Evolutionary conservation across 2,329 filamentous ascomycete genomes (phyloP), one percentile per base, ranked within the genome.

Genomic region (Spiromastix sp.): DNA sequence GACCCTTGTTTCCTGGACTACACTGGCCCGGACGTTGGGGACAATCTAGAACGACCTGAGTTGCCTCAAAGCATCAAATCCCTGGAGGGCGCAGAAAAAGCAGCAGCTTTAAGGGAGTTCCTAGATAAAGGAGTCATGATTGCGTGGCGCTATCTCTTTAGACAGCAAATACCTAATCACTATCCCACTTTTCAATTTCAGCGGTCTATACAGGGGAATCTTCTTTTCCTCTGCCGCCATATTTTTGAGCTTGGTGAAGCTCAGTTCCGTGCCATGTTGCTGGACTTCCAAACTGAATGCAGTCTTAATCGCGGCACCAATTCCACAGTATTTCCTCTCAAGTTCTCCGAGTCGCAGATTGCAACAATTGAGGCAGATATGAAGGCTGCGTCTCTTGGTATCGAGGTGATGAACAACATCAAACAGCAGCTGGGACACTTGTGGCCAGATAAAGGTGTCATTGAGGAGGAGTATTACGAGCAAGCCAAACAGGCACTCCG

Each of bases 1-100:
- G 44, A 51, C 32, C 49, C 51, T 10, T 46, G 39, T 12, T 49
- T 52, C 37, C 37, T 54, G 9, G 38, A 42, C 12, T 52, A 42
- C 41, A 43, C 43, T 40, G 44, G 43, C 32, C 52, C 50, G 7
- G 47, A 53, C 30, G 49, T 43, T 1, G 48, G 49, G 10, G 45
- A 54, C 12, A 34, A 49, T 9, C 36, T 37, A 38, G 42, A 41
- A 34, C 7, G 29, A 24, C 48, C 45, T 6, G 42, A 36, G 11
- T 15, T 25, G 12, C 25, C 36, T n/a, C 31, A 13, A 16, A 36
- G 18, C 18, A 35, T 39, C 24, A 39, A 30, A 11, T 29, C 18
- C 6, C 6, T 15, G 22, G 17, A 35, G 19, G 19, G 22, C 11
- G 24, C 26, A 7, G 36, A 34, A 11, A 39, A 26, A 20, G 18